A percentile compares a stretch with the other conserved stretches of the same genome.
phyloP scores from a whole-genome alignment of 441 rosid genomes.

The Eutrema salsugineum region DNA sequence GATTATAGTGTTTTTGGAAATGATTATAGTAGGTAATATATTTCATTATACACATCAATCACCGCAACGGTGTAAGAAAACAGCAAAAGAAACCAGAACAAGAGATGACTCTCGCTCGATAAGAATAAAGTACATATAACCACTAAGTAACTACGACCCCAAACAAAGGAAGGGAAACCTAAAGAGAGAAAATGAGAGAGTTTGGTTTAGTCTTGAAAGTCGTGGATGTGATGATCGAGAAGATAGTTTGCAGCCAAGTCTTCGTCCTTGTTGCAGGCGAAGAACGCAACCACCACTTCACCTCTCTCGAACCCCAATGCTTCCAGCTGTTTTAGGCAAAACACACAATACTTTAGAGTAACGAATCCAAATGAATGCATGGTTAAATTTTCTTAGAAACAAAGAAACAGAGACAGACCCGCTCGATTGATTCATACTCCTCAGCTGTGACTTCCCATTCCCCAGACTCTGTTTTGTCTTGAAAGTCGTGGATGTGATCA shows the following conservation, averaged over 20 bases:
- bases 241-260: slow-evolving; percentile 83
- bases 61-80: neutral
- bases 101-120: neutral
- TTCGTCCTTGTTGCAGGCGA: slow-evolving; percentile 76
- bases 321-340: slow-evolving; percentile 48
- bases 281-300: slow-evolving; percentile 55
- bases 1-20: neutral
- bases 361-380: neutral
- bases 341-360: no score
- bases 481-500: slow-evolving; percentile 56
- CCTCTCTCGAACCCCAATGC: slow-evolving; percentile 79
- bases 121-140: neutral
- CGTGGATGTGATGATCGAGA: slow-evolving; percentile 63
- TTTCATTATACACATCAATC: slow-evolving; percentile 6
- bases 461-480: slow-evolving; percentile 33
- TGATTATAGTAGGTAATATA: neutral
- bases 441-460: slow-evolving; percentile 42
- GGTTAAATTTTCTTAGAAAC: neutral
- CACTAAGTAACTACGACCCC: neutral
- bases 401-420: slow-evolving; percentile 38
- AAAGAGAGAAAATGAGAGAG: neutral
- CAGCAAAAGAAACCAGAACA: slow-evolving; percentile 9
- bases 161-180: neutral
- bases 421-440: slow-evolving; percentile 68
- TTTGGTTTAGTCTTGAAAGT: slow-evolving; percentile 25